These are phyloP conservation scores for Aeschynomene evenia DNA, from an alignment of 306 rosid species.

Conservation along the genomic window DNA sequence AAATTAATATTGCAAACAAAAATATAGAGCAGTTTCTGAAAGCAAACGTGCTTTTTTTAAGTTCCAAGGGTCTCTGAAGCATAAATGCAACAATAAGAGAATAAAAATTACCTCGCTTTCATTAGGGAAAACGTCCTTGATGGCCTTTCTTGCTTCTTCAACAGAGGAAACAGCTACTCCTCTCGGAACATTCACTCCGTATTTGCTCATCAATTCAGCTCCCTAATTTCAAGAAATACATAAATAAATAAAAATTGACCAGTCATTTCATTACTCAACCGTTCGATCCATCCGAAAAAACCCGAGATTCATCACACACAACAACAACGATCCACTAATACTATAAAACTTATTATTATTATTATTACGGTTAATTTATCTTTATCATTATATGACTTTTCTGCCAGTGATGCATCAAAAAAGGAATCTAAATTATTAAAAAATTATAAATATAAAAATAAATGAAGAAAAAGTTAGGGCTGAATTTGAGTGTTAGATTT, in stretches of 20 bases:
- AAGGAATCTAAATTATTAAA: not conserved
- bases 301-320: not conserved
- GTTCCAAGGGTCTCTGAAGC: not conserved
- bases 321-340: not conserved
- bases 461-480: not conserved
- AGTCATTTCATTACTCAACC: not conserved
- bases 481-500: not conserved
- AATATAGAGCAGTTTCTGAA: not conserved
- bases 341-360: not conserved
- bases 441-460: not conserved
- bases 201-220: constrained; percentile 85
- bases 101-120: constrained; percentile 38
- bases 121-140: constrained; percentile 60
- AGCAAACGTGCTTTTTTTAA: not conserved
- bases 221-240: constrained; percentile 56
- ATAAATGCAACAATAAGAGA: not conserved
- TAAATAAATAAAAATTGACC: not conserved
- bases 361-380: too few relatives aligned
- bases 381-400: not conserved
- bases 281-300: not conserved
- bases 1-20: not conserved
- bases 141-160: constrained; percentile 43
- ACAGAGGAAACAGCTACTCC: constrained; percentile 49
- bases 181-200: constrained; percentile 73
- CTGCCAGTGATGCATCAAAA: not conserved